Percentiles rank a stretch among this genome's conserved stretches.
These are phyloP conservation scores for Dacryopinax spathularia DNA, from an alignment of 768 basidiomycete species.

Conservation along the genomic window DNA sequence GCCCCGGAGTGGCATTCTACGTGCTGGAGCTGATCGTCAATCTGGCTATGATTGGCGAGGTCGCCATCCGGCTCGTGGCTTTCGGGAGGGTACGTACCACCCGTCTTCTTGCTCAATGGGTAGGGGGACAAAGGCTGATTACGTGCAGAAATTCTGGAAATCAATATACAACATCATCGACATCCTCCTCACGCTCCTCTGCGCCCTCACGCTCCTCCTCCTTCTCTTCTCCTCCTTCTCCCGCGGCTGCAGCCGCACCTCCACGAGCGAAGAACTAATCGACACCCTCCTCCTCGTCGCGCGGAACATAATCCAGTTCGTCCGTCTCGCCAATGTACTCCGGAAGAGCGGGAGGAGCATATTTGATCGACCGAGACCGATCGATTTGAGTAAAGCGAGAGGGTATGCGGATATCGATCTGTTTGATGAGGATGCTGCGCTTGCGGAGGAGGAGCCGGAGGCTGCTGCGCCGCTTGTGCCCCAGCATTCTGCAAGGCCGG, in stretches of 20 bases:
- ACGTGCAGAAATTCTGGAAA: conserved; percentile 80
- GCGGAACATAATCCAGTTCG: conserved; percentile 85
- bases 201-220: conserved; percentile 63
- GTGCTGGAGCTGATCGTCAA: conserved; percentile 82
- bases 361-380: conserved; percentile 25
- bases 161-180: conserved; percentile 87
- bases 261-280: conserved; percentile 85
- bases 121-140: not conserved
- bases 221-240: conserved; percentile 59
- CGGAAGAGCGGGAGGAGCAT: conserved; percentile 58
- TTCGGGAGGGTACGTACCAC: conserved; percentile 64
- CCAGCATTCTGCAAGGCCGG: not conserved
- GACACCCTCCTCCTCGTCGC: conserved; percentile 86
- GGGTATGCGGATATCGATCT: conserved; percentile 27
- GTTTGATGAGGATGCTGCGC: conserved; percentile 26
- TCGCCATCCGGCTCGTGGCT: conserved; percentile 78
- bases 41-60: conserved; percentile 84
- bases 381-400: conserved; percentile 28
- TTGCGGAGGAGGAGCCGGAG: conserved; percentile 8
- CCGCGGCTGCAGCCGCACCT: conserved; percentile 61
- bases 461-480: not conserved
- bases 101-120: not conserved
- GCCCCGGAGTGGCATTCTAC: conserved; percentile 79
- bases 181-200: conserved; percentile 75
- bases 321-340: conserved; percentile 82